Conservation (phyloP, 441 rosid species). For the Gossypium aridum region DNA sequence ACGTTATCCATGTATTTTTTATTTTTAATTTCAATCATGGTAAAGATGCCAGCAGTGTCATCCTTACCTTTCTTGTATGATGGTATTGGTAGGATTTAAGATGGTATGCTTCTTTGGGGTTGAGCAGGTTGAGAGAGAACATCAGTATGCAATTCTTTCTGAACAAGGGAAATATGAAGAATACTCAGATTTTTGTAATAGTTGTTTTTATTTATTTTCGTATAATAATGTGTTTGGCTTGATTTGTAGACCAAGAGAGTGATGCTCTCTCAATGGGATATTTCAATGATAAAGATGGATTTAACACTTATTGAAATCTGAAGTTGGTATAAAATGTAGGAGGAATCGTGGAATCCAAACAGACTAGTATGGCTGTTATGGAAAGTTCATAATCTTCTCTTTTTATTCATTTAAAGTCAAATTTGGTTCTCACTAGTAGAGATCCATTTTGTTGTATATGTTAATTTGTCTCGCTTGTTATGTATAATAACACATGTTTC, state of each 20-base stretch:
- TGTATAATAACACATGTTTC: neutral
- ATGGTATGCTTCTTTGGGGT: neutral
- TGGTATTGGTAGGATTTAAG: neutral
- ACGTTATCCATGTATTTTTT: neutral
- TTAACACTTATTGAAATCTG: neutral
- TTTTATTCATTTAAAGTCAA: neutral
- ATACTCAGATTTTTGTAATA: neutral
- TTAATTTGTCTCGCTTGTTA: neutral
- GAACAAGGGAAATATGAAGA: neutral
- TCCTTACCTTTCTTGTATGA: neutral
- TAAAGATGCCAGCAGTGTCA: neutral
- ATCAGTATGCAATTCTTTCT: neutral
- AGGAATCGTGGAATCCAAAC: neutral
- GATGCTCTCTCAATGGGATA: neutral
- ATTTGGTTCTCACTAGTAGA: neutral
- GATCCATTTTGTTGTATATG: neutral
- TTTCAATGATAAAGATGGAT: neutral
- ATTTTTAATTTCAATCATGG: neutral
- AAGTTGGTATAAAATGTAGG: neutral
- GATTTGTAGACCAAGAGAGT: neutral
- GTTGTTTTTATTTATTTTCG: neutral
- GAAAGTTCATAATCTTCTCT: neutral
- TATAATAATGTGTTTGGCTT: neutral
- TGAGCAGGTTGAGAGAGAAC: neutral
- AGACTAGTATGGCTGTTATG: neutral